Evolutionary conservation across 495 filamentous ascomycete species (phyloP).

Genomic region (Penicillium ochrochloron): DNA sequence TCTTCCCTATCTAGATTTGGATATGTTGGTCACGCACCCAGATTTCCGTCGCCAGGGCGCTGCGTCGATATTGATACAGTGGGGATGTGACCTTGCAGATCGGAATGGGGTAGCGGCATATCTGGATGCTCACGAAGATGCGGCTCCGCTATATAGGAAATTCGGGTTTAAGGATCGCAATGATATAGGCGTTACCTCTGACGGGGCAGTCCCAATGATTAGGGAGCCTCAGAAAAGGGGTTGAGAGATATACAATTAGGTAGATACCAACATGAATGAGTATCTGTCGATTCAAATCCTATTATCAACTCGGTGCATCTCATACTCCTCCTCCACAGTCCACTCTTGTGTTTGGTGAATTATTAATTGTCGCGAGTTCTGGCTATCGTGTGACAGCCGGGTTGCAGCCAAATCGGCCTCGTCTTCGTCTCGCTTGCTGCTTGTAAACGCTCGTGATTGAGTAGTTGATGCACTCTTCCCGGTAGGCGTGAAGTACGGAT

Average conservation of each 20-base stretch:
- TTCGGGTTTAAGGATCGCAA: conserved; percentile 30
- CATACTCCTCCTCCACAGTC: conserved; percentile 5
- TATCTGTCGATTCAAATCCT: not conserved
- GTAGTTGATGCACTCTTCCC: conserved; percentile 19
- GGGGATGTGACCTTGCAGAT: conserved; percentile 55
- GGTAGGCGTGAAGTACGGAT: conserved; percentile 21
- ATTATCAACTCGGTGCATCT: not conserved
- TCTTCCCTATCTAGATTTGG: conserved; percentile 40
- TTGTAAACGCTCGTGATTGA: conserved; percentile 18
- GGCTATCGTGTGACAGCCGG: not conserved
- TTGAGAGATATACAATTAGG: not conserved
- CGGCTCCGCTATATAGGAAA: conserved; percentile 33
- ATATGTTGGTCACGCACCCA: conserved; percentile 55
- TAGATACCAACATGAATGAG: not conserved
- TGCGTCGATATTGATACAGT: conserved; percentile 51
- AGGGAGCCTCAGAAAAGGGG: conserved; percentile 10
- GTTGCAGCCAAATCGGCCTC: not conserved
- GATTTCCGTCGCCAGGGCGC: conserved; percentile 54
- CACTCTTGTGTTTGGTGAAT: conserved; percentile 1
- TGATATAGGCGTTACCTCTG: conserved; percentile 12
- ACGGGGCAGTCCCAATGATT: conserved; percentile 16
- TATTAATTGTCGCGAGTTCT: conserved; percentile 3
- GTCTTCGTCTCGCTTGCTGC: not conserved
- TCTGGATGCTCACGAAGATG: conserved; percentile 37
- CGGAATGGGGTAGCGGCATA: conserved; percentile 36